Base-by-base conservation (phyloP, 441 rosid species). In the Syzygium syzygioides region DNA sequence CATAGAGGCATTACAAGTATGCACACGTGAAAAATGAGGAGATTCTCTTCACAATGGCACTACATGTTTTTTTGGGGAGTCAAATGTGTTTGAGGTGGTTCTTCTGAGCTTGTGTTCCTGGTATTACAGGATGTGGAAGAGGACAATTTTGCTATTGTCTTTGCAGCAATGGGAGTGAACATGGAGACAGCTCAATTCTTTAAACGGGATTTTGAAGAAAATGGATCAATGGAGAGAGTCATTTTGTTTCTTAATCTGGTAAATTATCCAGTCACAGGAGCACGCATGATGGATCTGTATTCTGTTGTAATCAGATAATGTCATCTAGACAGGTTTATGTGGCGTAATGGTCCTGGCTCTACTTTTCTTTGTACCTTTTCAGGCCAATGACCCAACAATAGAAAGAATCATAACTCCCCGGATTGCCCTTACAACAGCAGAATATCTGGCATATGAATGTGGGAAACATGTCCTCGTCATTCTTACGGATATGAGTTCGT, bases 111-210 rank as follows among this genome's bases (percentile, higher is more conserved):
- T 8, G 5, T 26, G 86, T 62, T 15, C 83, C 56, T 87, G 34
- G 48, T 68, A 88, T 90, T 91, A 85, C 91, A 96, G 99, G 99
- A 93, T 90, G 95, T 60, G 13, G 98, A 92, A 88, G 99, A 98
- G 90, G 99, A 98, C 94, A 98, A 98, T 92, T 98, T 98, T 92
- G 99, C 99, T 53, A 97, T 98, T 91, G 99, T 97, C 14, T 98
- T 98, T 89, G 99, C 99, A 88, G 99, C 99, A 89, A 98, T 98
- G 99, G 99, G 99, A 80, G 99, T 98, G 50, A 98, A 98, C 94
- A 98, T 98, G 99, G 99, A 97, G 91, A 98, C 99, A 54, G 99
- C 99, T 48, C 99, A 98, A 93, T 97, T 98, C 93, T 97, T 98
- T 94, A 98, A 97, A 90, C 99, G 99, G 53, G 99, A 98, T 92